These are phyloP conservation scores for Cryptococcus sp. DNA, from an alignment of 1,284 basidiomycete genomes.

Conservation along the genomic window DNA sequence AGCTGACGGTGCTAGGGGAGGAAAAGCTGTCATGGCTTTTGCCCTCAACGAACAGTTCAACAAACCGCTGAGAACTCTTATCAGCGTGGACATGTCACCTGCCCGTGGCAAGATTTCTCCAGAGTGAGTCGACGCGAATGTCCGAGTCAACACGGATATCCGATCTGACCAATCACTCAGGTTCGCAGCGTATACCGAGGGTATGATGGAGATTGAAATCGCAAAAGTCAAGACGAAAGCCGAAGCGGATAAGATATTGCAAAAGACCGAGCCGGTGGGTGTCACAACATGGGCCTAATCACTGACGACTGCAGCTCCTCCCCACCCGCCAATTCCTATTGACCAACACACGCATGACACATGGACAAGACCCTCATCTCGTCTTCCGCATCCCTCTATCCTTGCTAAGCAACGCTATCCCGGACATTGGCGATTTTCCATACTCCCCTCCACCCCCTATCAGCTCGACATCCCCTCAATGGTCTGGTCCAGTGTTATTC, in stretches of 20 bases:
- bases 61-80: conserved; percentile 51
- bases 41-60: conserved; percentile 54
- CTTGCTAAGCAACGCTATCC: conserved; percentile 53
- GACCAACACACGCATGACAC: conserved; percentile 56
- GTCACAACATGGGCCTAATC: conserved; percentile 3
- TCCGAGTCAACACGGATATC: too few relatives aligned
- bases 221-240: conserved; percentile 52
- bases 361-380: conserved; percentile 35
- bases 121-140: conserved; percentile 55
- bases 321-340: conserved; percentile 60
- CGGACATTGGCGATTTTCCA: conserved; percentile 59
- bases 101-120: conserved; percentile 57
- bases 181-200: conserved; percentile 54
- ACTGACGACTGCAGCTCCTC: conserved; percentile 49
- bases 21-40: conserved; percentile 59
- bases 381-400: conserved; percentile 58
- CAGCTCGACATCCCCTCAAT: conserved; percentile 36
- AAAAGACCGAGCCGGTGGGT: conserved; percentile 53
- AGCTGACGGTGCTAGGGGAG: conserved; percentile 52
- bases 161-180: conserved; percentile 19
- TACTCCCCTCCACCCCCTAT: conserved; percentile 48
- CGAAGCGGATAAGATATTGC: conserved; percentile 58
- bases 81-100: conserved; percentile 60
- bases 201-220: conserved; percentile 57
- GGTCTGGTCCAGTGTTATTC: conserved; percentile 57